phyloP scores from a whole-genome alignment of 176 grass and related monocot genomes.

The Melocanna baccifera region DNA sequence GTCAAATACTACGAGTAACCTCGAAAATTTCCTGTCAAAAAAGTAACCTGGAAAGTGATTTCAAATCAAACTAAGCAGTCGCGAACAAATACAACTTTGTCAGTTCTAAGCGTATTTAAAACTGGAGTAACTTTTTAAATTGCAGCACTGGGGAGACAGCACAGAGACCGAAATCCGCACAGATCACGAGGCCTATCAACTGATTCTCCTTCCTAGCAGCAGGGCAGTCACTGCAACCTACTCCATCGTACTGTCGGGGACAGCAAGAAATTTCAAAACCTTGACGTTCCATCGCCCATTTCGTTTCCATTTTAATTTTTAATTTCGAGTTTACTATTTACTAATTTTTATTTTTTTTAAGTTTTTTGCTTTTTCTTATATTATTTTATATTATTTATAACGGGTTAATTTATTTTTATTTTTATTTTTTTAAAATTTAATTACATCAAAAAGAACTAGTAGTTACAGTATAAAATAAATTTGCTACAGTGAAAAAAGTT shows the following conservation, averaged over 20 bases:
- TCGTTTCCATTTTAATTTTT: too few relatives aligned
- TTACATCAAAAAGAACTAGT: too few relatives aligned
- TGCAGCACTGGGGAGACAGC: background rate
- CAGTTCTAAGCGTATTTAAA: background rate
- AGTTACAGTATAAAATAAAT: too few relatives aligned
- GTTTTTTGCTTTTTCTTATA: too few relatives aligned
- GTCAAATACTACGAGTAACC: background rate
- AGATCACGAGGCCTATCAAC: conserved; percentile 35
- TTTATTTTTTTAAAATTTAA: too few relatives aligned
- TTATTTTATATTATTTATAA: too few relatives aligned
- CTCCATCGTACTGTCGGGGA: conserved; percentile 18
- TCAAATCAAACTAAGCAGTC: background rate
- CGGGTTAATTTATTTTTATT: too few relatives aligned
- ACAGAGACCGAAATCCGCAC: conserved; percentile 8
- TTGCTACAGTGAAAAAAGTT: too few relatives aligned
- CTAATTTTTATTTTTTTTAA: too few relatives aligned
- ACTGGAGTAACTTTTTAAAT: background rate
- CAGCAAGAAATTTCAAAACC: conserved; percentile 36
- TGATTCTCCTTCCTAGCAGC: background rate
- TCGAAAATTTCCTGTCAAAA: background rate
- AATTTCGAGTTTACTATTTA: too few relatives aligned
- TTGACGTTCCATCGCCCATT: conserved; percentile 5
- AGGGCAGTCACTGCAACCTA: conserved; percentile 2
- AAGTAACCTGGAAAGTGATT: background rate
- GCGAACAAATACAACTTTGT: background rate